Percentiles rank a stretch among this genome's conserved stretches.
Evolutionary conservation across 495 filamentous ascomycete genomes (phyloP).

Genomic region (Penicillium atrosanguineum): DNA sequence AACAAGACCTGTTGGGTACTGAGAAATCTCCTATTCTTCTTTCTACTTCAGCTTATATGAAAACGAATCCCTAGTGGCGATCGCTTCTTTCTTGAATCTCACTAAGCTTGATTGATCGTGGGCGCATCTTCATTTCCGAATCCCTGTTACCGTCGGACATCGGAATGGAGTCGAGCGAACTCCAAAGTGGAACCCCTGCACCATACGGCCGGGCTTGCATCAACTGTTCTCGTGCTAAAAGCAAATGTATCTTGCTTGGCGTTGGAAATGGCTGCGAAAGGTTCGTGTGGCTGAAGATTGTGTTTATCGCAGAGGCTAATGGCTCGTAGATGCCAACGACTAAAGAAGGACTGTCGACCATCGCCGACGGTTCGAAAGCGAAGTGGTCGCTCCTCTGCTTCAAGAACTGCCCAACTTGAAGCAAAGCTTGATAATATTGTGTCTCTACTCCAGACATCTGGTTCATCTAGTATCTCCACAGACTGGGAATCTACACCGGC

Average conservation of each 20-base stretch:
- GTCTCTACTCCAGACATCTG: constrained; percentile 37
- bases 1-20: constrained; percentile 3
- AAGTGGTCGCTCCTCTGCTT: constrained; percentile 20
- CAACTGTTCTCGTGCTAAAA: constrained; percentile 56
- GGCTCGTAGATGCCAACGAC: constrained; percentile 45
- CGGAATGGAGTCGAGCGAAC: constrained; percentile 16
- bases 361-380: constrained; percentile 35
- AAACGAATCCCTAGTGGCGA: constrained; percentile 3
- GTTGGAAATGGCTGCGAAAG: constrained; percentile 46
- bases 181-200: constrained; percentile 22
- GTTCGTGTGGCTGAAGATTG: constrained; percentile 19
- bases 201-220: constrained; percentile 51
- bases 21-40: background rate
- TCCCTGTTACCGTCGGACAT: constrained; percentile 15
- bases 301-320: background rate
- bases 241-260: constrained; percentile 48
- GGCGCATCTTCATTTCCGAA: constrained; percentile 4
- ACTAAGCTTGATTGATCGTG: background rate
- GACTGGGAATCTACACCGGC: constrained; percentile 16
- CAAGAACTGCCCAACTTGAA: constrained; percentile 43
- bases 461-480: constrained; percentile 9
- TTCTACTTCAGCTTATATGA: constrained; percentile 1
- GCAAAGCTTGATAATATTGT: constrained; percentile 53
- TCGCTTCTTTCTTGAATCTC: background rate
- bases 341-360: constrained; percentile 44